Base-by-base conservation (phyloP, 768 basidiomycete species). In the Boletus sensibilis region DNA sequence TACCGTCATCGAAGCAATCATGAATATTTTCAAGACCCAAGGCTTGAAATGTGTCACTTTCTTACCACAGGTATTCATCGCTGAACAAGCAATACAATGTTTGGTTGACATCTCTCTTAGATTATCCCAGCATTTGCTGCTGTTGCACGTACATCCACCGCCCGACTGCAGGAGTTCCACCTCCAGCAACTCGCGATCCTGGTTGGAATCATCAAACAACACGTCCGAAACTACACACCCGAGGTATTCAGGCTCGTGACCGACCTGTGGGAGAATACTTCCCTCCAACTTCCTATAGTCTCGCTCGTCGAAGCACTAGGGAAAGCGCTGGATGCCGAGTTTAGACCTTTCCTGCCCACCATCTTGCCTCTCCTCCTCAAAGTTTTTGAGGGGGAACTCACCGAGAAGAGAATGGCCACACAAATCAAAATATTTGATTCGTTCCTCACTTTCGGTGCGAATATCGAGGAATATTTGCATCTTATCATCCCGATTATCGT, bases 11-110 rank as follows among this genome's bases (percentile, higher is more conserved):
- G 94, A 98, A 69, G 94, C 94, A 1, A 90, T 99, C 63, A 98
- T 98, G 93, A 89, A 93, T 44, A 98, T 99, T 58, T 99, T 98
- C 82, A 94, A 95, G 73, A 97, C 94, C 0, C 95, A 98, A 68
- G 94, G 96, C 14, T 75, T 98, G 68, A 94, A 95, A 79, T 97
- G 94, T 70, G 94, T 96, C 20, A 84, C 91, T 2, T 98, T 98
- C 74, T 75, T 99, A 25, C 92, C 96, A 42, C 94, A 97, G 79
- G 93, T 94, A 68, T 59, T 47, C 54, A 25, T 42, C 20, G 35
- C 41, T 38, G 50, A 52, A 51, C 21, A 41, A 37, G 25, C 18
- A 25, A 43, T 33, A 7, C 13, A 34, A 52, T 25, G 10, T 56
- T 13, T 68, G 44, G 54, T 44, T 65, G 50, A 58, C 21, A 25